Percentiles rank a stretch among this genome's conserved stretches.
Evolutionary conservation across 768 basidiomycete species (phyloP).

Genomic region (Tephrocybe sp.): DNA sequence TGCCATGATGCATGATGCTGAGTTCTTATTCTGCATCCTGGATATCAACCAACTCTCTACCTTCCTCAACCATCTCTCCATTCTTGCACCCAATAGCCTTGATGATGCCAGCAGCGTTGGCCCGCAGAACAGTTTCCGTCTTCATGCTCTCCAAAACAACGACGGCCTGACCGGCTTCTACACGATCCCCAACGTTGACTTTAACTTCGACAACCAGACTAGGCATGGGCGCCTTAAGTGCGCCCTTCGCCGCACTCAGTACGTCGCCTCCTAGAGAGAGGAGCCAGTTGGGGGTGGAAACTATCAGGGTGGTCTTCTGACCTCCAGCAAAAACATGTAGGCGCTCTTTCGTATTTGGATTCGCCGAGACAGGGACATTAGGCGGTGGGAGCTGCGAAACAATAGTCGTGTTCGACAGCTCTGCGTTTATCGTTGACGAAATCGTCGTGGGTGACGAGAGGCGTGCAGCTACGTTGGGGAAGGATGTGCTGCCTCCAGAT

Average conservation of each 20-base stretch:
- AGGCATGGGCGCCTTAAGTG: constrained; percentile 86
- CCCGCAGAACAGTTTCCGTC: constrained; percentile 87
- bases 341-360: constrained; percentile 61
- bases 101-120: constrained; percentile 66
- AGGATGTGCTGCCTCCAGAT: constrained; percentile 28
- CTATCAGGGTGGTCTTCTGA: constrained; percentile 58
- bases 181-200: constrained; percentile 72
- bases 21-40: constrained; percentile 29
- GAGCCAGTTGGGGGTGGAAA: constrained; percentile 73
- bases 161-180: constrained; percentile 78
- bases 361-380: constrained; percentile 49
- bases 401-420: constrained; percentile 59
- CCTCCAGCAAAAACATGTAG: constrained; percentile 72
- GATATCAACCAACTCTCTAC: constrained; percentile 72
- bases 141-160: constrained; percentile 96
- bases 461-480: constrained; percentile 52
- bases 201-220: constrained; percentile 87
- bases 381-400: constrained; percentile 65
- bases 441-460: constrained; percentile 54
- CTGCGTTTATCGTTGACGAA: constrained; percentile 48
- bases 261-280: constrained; percentile 62
- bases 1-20: too few species aligned
- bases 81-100: constrained; percentile 71
- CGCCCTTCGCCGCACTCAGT: constrained; percentile 53
- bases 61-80: constrained; percentile 92